Conservation (phyloP, 2,329 filamentous ascomycete species). For the Pleochaeta shiraiana region DNA sequence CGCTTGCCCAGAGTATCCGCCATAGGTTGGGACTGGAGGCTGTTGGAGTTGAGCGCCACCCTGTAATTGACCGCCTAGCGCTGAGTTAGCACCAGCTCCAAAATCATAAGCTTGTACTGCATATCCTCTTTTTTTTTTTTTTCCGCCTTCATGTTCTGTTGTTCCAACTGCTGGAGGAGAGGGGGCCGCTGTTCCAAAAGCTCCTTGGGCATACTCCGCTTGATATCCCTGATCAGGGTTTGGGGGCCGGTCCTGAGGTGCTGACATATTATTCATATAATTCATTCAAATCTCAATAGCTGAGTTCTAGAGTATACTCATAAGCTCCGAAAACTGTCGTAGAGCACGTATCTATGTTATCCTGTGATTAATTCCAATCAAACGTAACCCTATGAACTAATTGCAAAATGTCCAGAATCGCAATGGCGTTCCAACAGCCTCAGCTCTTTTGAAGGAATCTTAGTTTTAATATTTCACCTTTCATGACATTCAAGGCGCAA, state of each 20-base stretch:
- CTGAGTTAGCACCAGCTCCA: slow-evolving; percentile 65
- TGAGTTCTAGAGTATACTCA: too few relatives aligned
- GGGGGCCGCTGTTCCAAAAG: slow-evolving; percentile 9
- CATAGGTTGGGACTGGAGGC: slow-evolving; percentile 20
- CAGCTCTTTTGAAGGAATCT: background rate
- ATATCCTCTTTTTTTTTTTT: slow-evolving; percentile 88
- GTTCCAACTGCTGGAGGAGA: slow-evolving; percentile 17
- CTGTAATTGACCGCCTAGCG: slow-evolving; percentile 41
- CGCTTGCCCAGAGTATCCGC: slow-evolving; percentile 16
- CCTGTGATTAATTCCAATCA: background rate
- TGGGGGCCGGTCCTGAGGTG: slow-evolving; percentile 29
- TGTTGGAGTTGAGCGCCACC: slow-evolving; percentile 25
- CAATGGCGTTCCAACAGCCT: background rate
- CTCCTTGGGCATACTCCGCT: slow-evolving; percentile 25
- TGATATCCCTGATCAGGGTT: slow-evolving; percentile 21
- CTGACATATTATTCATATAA: slow-evolving; percentile 22
- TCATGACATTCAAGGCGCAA: background rate
- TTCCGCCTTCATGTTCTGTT: slow-evolving; percentile 25
- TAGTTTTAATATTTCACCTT: background rate
- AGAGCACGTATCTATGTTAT: background rate
- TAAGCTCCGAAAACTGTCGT: background rate
- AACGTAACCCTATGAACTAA: background rate
- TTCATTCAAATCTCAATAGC: too few relatives aligned
- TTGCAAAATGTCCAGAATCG: background rate
- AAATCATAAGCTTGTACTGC: slow-evolving; percentile 91